Evolutionary conservation across 2,329 filamentous ascomycete species (phyloP), one percentile per base, ranked within the genome.

Genomic region (Fusarium sp.): DNA sequence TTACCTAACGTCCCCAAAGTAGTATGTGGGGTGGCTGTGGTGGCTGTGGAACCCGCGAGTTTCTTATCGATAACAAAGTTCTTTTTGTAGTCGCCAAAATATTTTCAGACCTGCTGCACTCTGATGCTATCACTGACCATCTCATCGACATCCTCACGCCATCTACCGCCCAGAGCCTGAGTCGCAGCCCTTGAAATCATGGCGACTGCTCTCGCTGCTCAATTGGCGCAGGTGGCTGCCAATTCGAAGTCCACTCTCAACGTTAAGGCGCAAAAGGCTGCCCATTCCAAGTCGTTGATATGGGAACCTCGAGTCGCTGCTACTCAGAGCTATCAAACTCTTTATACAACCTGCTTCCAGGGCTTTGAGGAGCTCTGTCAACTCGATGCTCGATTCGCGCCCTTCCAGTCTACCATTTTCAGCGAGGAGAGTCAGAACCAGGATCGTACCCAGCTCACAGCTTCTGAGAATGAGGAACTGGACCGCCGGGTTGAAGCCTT

Each of bases 241-340:
- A 94, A 93, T 80, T 97, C 94, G 78, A 97, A 95, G 77, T 92
- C 95, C 81, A 93, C 96, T 76, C 90, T 98, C 79, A 94, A 98
- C 81, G 88, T 97, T 77, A 97, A 97, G 84, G 94, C 95, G 79
- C 95, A 98, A 85, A 96, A 95, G 83, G 90, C 93, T 69, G 91
- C 94, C 72, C 96, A 99, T 84, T 94, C 94, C 74, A 96, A 98
- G 83, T 99, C 96, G 60, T 86, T 99, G 70, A 94, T 99, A 67
- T 99, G 97, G 85, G 95, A 97, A 77, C 89, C 93, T 68, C 90
- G 91, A 80, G 88, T 96, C 76, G 96, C 96, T 57, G 92, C 93
- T 10, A 91, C 91, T 21, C 96, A 99, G 85, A 96, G 92, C 79
- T 97, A 96, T 82, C 94, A 97, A 80, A 93, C 92, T 9, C 88